A percentile compares a stretch with the other conserved stretches of the same genome.
Conservation (phyloP, 2,329 filamentous ascomycete genomes). For the Xylaria sp. region DNA sequence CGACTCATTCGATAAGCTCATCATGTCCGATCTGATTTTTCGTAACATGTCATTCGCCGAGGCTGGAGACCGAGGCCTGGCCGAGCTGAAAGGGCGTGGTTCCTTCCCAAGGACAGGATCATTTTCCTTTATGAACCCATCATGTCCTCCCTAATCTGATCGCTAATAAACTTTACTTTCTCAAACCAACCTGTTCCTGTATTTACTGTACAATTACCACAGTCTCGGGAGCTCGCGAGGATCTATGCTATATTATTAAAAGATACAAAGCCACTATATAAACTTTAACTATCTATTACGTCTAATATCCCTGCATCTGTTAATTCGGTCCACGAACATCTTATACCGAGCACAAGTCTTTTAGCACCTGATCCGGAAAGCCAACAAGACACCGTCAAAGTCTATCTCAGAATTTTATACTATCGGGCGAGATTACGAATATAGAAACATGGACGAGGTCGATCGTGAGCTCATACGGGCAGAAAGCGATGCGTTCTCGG, state of each 20-base stretch:
- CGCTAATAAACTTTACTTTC: slow-evolving; percentile 13
- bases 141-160: neutral
- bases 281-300: neutral
- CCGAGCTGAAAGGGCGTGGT: neutral
- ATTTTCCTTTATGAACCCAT: slow-evolving; percentile 24
- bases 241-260: neutral
- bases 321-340: neutral
- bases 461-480: slow-evolving; percentile 64
- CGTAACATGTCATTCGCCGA: slow-evolving; percentile 18
- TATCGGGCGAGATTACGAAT: neutral
- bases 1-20: slow-evolving; percentile 19
- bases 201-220: neutral
- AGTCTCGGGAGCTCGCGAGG: neutral
- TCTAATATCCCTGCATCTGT: neutral
- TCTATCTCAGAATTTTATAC: neutral
- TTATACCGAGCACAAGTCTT: neutral
- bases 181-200: neutral
- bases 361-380: neutral
- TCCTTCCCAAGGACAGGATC: neutral
- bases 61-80: slow-evolving; percentile 1
- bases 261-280: neutral
- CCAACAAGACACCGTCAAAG: neutral
- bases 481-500: slow-evolving; percentile 52
- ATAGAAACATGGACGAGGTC: slow-evolving; percentile 53
- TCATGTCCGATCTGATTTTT: slow-evolving; percentile 16